Conservation (phyloP, 2,329 filamentous ascomycete species). For the Myriosclerotinia curreyana region DNA sequence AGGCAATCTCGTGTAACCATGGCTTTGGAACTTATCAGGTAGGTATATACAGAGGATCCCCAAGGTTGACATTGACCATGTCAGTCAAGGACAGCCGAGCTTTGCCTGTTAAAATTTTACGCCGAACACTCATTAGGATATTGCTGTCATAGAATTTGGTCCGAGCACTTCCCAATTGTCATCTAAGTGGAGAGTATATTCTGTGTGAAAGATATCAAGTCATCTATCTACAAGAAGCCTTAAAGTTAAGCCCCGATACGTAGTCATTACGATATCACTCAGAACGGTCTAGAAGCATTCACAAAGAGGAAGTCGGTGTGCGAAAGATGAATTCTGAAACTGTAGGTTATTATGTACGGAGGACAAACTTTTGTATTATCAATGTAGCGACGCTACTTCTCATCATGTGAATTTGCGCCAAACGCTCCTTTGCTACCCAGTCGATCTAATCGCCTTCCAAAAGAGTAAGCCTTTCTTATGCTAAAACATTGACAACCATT, state of each 20-base stretch:
- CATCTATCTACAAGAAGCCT: constrained; percentile 4
- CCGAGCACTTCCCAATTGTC: not conserved
- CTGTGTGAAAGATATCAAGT: not conserved
- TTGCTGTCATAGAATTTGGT: not conserved
- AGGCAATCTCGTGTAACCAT: constrained; percentile 14
- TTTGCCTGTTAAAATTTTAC: not conserved
- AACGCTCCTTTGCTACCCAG: constrained; percentile 21
- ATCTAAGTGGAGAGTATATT: not conserved
- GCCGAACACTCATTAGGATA: not conserved
- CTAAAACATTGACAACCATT: constrained; percentile 1
- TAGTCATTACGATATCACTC: not conserved
- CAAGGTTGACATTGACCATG: constrained; percentile 2
- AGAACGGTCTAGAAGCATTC: not conserved
- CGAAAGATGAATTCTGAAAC: not conserved
- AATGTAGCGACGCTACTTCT: constrained; percentile 16
- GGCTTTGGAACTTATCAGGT: not conserved
- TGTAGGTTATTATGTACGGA: constrained; percentile 1
- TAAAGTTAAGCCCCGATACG: not conserved
- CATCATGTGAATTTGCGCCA: constrained; percentile 18
- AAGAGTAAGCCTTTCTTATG: constrained; percentile 3
- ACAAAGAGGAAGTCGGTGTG: not conserved
- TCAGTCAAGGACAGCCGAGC: not conserved
- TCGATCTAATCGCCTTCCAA: constrained; percentile 7
- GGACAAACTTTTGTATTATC: constrained; percentile 21
- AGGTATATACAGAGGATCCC: not conserved